Base-by-base conservation (phyloP, 2,329 filamentous ascomycete genomes). In the Paecilomyces sp. region DNA sequence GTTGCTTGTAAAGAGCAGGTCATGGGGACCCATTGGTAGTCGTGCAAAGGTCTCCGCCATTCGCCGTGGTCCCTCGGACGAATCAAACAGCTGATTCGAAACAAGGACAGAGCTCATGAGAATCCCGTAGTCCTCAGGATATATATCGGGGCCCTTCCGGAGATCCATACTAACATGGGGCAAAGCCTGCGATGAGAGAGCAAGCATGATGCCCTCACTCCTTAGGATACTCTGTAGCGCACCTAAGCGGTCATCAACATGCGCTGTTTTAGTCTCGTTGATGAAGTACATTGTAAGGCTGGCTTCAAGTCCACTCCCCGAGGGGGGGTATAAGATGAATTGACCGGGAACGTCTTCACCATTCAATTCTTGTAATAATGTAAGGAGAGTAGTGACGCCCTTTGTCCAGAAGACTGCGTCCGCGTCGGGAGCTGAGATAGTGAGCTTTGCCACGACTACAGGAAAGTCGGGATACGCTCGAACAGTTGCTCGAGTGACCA, bases 201-300 rank as follows among this genome's bases (percentile, higher is more conserved):
- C 83, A 82, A 70, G 82, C 76, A 18, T 80, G 22, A 22, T n/a
- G 41, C 31, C 41, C 36, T 22, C n/a, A 36, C 47, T 1, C 22
- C 36, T 41, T 41, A 18, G 15, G 55, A 34, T 25, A 13, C 13
- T 25, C 24, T 47, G 31, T n/a, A 18, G 24, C 15, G 15, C 6
- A 28, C n/a, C 15, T 28, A 28, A 1, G 47, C 31, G 36, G 30
- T 57, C 25, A 13, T 41, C 55, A 28, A 34, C 33, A 15, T 11
- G 11, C 13, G 33, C 9, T 34, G 13, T 47, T 15, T 57, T 31
- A 11, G 55, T 57, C 25, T 18, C n/a, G 30, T 47, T 57, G n/a
- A 57, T 25, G 33, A 57, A 57, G 28, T 36, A 41, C 31, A 57
- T 3, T 3, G 31, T 57, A 25, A 57, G 55, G 55, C 55, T 57